Conservation (phyloP, 306 rosid genomes). For the Dryas alaskensis region DNA sequence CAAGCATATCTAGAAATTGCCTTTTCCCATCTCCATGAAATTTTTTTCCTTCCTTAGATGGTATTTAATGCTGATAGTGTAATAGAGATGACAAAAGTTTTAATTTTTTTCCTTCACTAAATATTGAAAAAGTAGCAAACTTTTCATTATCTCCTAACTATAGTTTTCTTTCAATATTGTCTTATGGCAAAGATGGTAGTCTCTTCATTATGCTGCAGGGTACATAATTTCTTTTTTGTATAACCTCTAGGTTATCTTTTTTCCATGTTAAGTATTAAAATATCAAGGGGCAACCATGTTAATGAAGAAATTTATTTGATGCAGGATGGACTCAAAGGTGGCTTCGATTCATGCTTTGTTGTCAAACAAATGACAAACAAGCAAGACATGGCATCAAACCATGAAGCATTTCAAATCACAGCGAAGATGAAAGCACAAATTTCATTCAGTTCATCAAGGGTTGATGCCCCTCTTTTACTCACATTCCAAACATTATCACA, state of each 20-base stretch:
- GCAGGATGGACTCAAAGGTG: slow-evolving; percentile 12
- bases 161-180: slow-evolving; percentile 1
- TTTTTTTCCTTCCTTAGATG: too few species aligned
- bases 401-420: background rate
- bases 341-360: background rate
- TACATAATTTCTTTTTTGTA: too few species aligned
- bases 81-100: too few species aligned
- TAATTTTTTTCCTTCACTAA: too few species aligned
- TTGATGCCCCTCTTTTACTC: slow-evolving; percentile 16
- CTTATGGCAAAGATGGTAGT: slow-evolving; percentile 1
- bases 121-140: background rate
- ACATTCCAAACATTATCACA: slow-evolving; percentile 22
- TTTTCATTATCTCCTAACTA: background rate
- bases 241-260: too few species aligned
- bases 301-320: background rate
- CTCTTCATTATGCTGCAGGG: background rate
- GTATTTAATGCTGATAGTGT: too few species aligned
- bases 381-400: slow-evolving; percentile 18
- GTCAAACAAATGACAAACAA: slow-evolving; percentile 2
- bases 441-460: slow-evolving; percentile 11
- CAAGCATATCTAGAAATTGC: too few species aligned
- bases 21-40: too few species aligned
- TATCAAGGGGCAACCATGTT: too few species aligned
- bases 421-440: slow-evolving; percentile 1
- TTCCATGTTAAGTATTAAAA: too few species aligned